A percentile compares a stretch with the other conserved stretches of the same genome.
Conservation (phyloP, 2,329 filamentous ascomycete species). For the Curvularia hawaiiensis region DNA sequence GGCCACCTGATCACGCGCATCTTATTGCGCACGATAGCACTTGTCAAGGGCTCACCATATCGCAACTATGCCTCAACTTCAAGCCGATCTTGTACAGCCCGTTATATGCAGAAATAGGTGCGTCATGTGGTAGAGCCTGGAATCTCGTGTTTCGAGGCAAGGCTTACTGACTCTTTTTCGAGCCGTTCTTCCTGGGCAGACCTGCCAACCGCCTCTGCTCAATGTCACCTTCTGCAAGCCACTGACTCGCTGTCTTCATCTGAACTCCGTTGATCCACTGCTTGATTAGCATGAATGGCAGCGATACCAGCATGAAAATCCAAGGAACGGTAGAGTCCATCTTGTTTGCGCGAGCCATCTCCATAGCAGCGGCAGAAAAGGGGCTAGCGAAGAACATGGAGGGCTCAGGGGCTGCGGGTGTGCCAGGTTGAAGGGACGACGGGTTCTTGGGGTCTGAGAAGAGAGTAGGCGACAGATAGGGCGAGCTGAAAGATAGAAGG, state of each 20-base stretch:
- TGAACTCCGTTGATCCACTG: constrained; percentile 94
- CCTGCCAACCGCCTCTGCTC: constrained; percentile 59
- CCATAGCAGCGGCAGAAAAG: constrained; percentile 89
- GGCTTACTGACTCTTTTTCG: constrained; percentile 34
- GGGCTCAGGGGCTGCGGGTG: constrained; percentile 70
- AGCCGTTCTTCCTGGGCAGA: constrained; percentile 42
- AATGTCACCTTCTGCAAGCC: constrained; percentile 90
- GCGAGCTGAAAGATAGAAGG: constrained; percentile 94
- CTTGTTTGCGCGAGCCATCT: constrained; percentile 91
- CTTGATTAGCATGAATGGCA: constrained; percentile 88
- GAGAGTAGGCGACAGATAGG: constrained; percentile 84
- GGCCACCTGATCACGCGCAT: not conserved
- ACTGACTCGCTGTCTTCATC: constrained; percentile 88
- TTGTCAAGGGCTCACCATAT: not conserved
- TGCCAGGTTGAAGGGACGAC: constrained; percentile 61
- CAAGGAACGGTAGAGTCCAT: constrained; percentile 67
- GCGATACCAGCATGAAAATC: constrained; percentile 80
- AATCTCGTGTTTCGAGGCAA: not conserved
- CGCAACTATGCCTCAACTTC: not conserved
- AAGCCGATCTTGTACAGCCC: not conserved
- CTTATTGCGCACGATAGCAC: not conserved
- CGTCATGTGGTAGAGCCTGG: not conserved
- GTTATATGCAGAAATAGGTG: not conserved
- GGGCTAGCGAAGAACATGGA: constrained; percentile 83
- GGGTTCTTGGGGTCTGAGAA: constrained; percentile 65